Conservation (phyloP, 805 yeast species). For the Candida ipomoeae region DNA sequence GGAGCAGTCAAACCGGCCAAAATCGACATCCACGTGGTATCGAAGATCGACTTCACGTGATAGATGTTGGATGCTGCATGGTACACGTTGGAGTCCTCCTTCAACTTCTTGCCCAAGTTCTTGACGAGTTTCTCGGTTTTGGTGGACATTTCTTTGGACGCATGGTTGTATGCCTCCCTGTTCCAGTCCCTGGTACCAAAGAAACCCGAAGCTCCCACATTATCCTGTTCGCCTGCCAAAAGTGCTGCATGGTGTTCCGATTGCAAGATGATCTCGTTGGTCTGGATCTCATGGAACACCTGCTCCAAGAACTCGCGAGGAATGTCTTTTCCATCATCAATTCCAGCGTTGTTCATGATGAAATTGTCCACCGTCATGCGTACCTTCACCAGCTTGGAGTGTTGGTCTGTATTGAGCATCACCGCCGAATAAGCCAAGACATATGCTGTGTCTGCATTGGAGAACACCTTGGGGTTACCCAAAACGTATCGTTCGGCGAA, state of each 20-base stretch:
- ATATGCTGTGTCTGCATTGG: conserved; percentile 92
- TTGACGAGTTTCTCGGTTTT: conserved; percentile 85
- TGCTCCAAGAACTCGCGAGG: conserved; percentile 67
- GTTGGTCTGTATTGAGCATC: conserved; percentile 91
- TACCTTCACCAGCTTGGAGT: conserved; percentile 78
- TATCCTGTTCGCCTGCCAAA: conserved; percentile 55
- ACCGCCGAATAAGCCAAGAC: conserved; percentile 88
- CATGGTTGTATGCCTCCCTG: conserved; percentile 85
- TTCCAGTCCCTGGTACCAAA: conserved; percentile 66
- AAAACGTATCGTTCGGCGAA: conserved; percentile 89
- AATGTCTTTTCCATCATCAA: conserved; percentile 84
- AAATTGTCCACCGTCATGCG: conserved; percentile 89
- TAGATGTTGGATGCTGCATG: conserved; percentile 84
- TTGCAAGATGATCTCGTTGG: conserved; percentile 82
- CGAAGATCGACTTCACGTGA: conserved; percentile 90
- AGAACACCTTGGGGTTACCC: conserved; percentile 83
- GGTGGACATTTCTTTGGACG: conserved; percentile 84
- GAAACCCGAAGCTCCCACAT: conserved; percentile 39
- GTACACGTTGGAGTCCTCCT: conserved; percentile 48
- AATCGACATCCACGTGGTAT: conserved; percentile 94
- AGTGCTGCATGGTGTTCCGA: conserved; percentile 94
- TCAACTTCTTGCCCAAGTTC: conserved; percentile 49
- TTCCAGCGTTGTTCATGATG: conserved; percentile 80
- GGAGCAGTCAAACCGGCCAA: conserved; percentile 93
- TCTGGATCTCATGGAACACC: conserved; percentile 73